phyloP scores from a whole-genome alignment of 805 yeast genomes.

The Myxozyma monticola region DNA sequence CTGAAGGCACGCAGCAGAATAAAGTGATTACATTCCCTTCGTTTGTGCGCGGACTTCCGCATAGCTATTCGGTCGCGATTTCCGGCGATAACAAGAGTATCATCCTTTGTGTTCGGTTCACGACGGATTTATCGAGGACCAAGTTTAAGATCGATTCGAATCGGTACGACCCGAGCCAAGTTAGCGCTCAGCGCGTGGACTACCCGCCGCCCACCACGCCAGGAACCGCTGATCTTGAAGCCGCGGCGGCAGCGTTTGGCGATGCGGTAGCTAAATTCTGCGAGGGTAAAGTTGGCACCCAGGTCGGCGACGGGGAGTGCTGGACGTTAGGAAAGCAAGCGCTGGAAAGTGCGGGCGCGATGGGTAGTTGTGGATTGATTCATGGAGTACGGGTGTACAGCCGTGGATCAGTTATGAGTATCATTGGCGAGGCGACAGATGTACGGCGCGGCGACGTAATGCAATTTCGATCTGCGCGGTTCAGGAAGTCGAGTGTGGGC shows the following conservation, averaged over 20 bases:
- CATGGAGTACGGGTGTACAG: slow-evolving; percentile 19
- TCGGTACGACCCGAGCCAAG: slow-evolving; percentile 41
- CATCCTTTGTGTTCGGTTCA: slow-evolving; percentile 35
- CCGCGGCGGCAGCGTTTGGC: slow-evolving; percentile 36
- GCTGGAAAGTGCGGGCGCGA: slow-evolving; percentile 32
- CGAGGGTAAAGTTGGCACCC: slow-evolving; percentile 37
- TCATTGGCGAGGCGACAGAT: slow-evolving; percentile 21
- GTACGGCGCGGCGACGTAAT: slow-evolving; percentile 42
- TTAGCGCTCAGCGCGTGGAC: slow-evolving; percentile 38
- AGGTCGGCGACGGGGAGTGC: slow-evolving; percentile 44
- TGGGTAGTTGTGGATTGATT: slow-evolving; percentile 14
- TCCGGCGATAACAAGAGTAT: slow-evolving; percentile 30
- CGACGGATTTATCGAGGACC: slow-evolving; percentile 38
- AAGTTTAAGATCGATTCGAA: slow-evolving; percentile 36
- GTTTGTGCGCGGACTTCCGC: slow-evolving; percentile 34
- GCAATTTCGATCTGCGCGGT: slow-evolving; percentile 38
- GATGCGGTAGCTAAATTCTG: slow-evolving; percentile 40
- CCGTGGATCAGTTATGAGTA: neutral
- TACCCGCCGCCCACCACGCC: slow-evolving; percentile 46
- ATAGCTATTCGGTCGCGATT: slow-evolving; percentile 26
- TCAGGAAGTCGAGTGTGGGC: slow-evolving; percentile 25
- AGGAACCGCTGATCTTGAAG: slow-evolving; percentile 36
- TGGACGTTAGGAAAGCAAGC: slow-evolving; percentile 45
- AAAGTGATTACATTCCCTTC: slow-evolving; percentile 33
- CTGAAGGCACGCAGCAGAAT: slow-evolving; percentile 23